A percentile compares a stretch with the other conserved stretches of the same genome.
Conservation (phyloP, 345 rosid genomes). For the Brassica nigra region DNA sequence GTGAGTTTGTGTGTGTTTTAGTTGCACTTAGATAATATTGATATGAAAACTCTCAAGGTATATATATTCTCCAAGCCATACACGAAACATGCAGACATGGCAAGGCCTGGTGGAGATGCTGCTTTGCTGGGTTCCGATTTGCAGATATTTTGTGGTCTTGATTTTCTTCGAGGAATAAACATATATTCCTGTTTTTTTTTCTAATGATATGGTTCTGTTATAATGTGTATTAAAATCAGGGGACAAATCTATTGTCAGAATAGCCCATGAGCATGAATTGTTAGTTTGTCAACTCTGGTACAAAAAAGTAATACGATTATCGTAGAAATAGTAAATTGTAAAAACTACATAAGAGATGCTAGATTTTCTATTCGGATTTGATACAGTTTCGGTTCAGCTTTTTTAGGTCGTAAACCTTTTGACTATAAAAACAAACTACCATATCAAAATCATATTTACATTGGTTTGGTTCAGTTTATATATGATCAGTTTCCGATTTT, state of each 20-base stretch:
- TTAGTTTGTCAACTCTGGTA: not conserved
- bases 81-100: slow-evolving; percentile 69
- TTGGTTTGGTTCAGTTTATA: too few species aligned
- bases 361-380: not conserved
- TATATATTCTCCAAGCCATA: slow-evolving; percentile 10
- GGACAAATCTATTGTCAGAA: not conserved
- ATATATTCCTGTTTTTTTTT: not conserved
- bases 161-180: slow-evolving; percentile 76
- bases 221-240: not conserved
- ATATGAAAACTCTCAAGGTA: slow-evolving; percentile 51
- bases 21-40: not conserved
- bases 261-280: not conserved
- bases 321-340: not conserved
- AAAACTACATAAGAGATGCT: not conserved
- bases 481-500: too few species aligned
- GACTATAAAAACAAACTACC: too few species aligned
- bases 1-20: not conserved
- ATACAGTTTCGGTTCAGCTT: not conserved
- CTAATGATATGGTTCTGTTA: not conserved
- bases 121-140: slow-evolving; percentile 75
- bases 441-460: not conserved
- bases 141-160: slow-evolving; percentile 81
- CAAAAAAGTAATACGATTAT: not conserved
- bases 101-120: slow-evolving; percentile 69
- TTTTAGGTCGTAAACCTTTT: too few species aligned